These are phyloP conservation scores for Fusarium illudens DNA, from an alignment of 2,329 filamentous ascomycete genomes.

Conservation along the genomic window DNA sequence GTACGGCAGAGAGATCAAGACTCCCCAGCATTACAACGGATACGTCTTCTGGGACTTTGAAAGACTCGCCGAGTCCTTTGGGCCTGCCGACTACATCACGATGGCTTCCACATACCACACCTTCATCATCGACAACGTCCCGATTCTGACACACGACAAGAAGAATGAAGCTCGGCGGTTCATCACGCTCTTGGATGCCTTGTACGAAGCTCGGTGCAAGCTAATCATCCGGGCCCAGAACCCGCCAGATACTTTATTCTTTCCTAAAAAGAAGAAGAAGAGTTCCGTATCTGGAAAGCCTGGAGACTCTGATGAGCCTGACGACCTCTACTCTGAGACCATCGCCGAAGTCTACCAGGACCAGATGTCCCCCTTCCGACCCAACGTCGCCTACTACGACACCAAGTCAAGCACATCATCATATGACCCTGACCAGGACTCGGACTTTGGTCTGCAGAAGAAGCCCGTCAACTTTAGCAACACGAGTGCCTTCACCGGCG, in stretches of 20 bases:
- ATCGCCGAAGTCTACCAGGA: slow-evolving; percentile 79
- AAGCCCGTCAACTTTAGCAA: slow-evolving; percentile 71
- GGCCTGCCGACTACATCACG: slow-evolving; percentile 84
- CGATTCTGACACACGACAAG: slow-evolving; percentile 70
- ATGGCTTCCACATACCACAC: slow-evolving; percentile 83
- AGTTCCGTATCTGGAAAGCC: slow-evolving; percentile 13
- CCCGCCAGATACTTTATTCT: slow-evolving; percentile 79
- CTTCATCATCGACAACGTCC: slow-evolving; percentile 75
- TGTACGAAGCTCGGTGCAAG: slow-evolving; percentile 84
- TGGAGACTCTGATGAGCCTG: slow-evolving; percentile 31
- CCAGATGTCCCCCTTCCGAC: slow-evolving; percentile 77
- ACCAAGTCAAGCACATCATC: slow-evolving; percentile 54
- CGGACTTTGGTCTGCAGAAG: slow-evolving; percentile 58
- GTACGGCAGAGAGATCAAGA: slow-evolving; percentile 70
- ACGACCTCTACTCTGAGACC: slow-evolving; percentile 55
- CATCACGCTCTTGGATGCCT: slow-evolving; percentile 81
- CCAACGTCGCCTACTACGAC: slow-evolving; percentile 76
- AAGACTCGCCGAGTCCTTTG: slow-evolving; percentile 73
- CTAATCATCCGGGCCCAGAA: slow-evolving; percentile 73
- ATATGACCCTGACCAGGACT: slow-evolving; percentile 66
- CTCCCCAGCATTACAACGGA: slow-evolving; percentile 67
- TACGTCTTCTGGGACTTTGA: slow-evolving; percentile 72
- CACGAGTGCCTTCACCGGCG: slow-evolving; percentile 75
- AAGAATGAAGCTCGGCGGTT: slow-evolving; percentile 85
- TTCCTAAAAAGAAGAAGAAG: slow-evolving; percentile 65